phyloP scores from a whole-genome alignment of 192 early-diverging fungal genomes.

The Martensiomyces pterosporus region DNA sequence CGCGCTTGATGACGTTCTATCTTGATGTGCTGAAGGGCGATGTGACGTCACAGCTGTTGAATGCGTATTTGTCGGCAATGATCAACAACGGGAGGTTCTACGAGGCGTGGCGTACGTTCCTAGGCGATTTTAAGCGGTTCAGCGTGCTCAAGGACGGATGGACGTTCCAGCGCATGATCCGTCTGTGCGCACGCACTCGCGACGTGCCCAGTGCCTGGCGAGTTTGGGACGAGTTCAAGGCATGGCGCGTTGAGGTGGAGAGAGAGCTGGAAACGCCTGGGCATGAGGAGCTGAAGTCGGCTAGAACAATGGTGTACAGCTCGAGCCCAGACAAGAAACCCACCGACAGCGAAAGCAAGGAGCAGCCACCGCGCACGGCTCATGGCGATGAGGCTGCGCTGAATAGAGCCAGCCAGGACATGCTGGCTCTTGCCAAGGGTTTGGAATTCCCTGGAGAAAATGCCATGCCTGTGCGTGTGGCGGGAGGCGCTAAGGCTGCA shows the following conservation, averaged over 20 bases:
- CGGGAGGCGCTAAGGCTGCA: constrained; percentile 32
- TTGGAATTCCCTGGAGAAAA: constrained; percentile 29
- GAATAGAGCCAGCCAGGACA: constrained; percentile 22
- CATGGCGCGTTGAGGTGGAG: constrained; percentile 51
- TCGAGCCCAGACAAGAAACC: too few species aligned
- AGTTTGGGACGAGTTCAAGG: constrained; percentile 64
- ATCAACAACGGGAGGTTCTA: constrained; percentile 52
- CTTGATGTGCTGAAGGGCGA: constrained; percentile 32
- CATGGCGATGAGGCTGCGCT: constrained; percentile 17
- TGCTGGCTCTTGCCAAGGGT: constrained; percentile 28
- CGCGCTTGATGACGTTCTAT: constrained; percentile 29
- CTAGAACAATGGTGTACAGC: constrained; percentile 23
- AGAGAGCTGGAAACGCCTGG: constrained; percentile 35
- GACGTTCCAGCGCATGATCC: constrained; percentile 57
- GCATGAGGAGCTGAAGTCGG: constrained; percentile 16
- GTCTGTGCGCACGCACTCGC: constrained; percentile 59
- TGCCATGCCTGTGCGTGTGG: constrained; percentile 15
- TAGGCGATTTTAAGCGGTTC: constrained; percentile 51
- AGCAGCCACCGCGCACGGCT: not conserved
- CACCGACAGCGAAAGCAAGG: not conserved
- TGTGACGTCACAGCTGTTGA: constrained; percentile 55
- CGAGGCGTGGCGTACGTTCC: constrained; percentile 49
- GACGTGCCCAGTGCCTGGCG: constrained; percentile 58
- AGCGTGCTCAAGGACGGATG: constrained; percentile 54
- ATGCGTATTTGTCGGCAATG: constrained; percentile 57